These are phyloP conservation scores for Pseudogymnoascus sp. DNA, from an alignment of 2,329 filamentous ascomycete species.

Conservation along the genomic window DNA sequence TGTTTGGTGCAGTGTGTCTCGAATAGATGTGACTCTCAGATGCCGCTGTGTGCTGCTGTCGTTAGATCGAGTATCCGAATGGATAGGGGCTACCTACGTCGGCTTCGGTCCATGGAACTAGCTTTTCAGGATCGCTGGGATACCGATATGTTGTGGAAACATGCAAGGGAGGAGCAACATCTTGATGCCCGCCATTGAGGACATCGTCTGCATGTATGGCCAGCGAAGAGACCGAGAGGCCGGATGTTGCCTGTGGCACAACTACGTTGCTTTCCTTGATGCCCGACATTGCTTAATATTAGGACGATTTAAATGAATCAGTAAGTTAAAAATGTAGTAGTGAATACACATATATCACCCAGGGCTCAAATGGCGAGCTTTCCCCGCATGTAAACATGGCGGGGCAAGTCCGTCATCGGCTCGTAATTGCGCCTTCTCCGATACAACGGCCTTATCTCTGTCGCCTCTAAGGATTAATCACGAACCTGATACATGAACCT, in stretches of 20 bases:
- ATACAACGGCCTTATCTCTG: not conserved
- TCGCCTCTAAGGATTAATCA: not conserved
- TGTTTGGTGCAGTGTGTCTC: slow-evolving; percentile 68
- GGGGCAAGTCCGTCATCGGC: slow-evolving; percentile 6
- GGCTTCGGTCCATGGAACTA: slow-evolving; percentile 43
- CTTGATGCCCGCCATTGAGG: slow-evolving; percentile 57
- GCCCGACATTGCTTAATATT: not conserved
- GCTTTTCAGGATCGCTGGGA: slow-evolving; percentile 55
- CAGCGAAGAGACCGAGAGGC: slow-evolving; percentile 51
- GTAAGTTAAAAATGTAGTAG: not conserved
- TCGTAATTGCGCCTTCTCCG: slow-evolving; percentile 5
- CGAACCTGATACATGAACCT: not conserved
- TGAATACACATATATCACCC: not conserved
- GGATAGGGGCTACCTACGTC: slow-evolving; percentile 39
- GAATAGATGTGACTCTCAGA: slow-evolving; percentile 72
- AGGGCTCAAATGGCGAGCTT: not conserved
- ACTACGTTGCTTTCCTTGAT: not conserved
- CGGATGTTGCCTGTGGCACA: not conserved
- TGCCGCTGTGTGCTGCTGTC: slow-evolving; percentile 10
- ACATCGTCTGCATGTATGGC: slow-evolving; percentile 77
- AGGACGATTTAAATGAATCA: not conserved
- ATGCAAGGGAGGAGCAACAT: slow-evolving; percentile 83
- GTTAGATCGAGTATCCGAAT: not conserved
- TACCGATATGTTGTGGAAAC: slow-evolving; percentile 90
- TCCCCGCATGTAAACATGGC: not conserved